A percentile compares a stretch with the other conserved stretches of the same genome.
These are phyloP conservation scores for Fusarium poae DNA, from an alignment of 2,329 filamentous ascomycete genomes.

Conservation along the genomic window DNA sequence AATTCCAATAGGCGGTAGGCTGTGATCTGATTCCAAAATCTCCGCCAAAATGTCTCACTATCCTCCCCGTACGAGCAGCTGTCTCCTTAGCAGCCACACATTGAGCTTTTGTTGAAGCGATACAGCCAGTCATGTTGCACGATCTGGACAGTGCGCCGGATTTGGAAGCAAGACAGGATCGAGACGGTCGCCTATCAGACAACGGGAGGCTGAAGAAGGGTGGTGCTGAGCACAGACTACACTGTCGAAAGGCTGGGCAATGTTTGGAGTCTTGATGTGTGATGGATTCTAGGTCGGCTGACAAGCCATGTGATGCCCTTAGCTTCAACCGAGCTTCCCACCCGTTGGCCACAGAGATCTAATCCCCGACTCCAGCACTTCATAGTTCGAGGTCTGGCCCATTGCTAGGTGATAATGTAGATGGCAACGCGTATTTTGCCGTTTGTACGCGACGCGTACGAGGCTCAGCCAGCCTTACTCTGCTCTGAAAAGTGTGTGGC, in stretches of 20 bases:
- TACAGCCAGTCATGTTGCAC: conserved; percentile 31
- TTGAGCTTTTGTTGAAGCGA: conserved; percentile 7
- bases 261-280: conserved; percentile 31
- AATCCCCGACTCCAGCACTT: conserved; percentile 29
- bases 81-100: conserved; percentile 36
- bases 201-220: conserved; percentile 30
- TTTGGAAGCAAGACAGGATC: conserved; percentile 23
- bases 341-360: conserved; percentile 16
- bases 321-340: conserved; percentile 19
- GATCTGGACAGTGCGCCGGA: conserved; percentile 37
- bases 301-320: conserved; percentile 48
- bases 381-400: conserved; percentile 15
- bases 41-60: conserved; percentile 37
- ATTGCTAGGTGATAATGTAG: conserved; percentile 6
- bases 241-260: conserved; percentile 22
- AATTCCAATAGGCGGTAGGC: neutral
- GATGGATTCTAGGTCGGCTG: conserved; percentile 46
- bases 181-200: conserved; percentile 22
- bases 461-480: conserved; percentile 43
- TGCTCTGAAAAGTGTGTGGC: conserved; percentile 29
- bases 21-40: conserved; percentile 21
- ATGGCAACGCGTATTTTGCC: conserved; percentile 34
- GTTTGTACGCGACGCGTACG: conserved; percentile 37
- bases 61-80: conserved; percentile 15
- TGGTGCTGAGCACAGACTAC: conserved; percentile 35